These are phyloP conservation scores for Trametes hirsuta DNA, from an alignment of 1,284 basidiomycete genomes.

Conservation along the genomic window DNA sequence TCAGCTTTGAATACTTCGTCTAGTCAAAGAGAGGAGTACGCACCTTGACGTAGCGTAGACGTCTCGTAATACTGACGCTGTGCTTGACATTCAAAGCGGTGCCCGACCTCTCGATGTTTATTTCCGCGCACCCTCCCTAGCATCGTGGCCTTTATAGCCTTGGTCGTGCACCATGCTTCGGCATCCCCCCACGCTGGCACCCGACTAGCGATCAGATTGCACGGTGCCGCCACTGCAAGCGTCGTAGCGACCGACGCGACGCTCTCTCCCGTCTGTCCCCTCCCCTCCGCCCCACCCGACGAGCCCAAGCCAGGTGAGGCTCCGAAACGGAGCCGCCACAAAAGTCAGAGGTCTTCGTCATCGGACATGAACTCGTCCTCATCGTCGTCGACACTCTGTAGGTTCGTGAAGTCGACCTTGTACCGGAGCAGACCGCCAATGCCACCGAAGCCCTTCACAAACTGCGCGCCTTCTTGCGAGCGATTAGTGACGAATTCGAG, in stretches of 20 bases:
- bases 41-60: constrained; percentile 20
- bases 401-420: constrained; percentile 91
- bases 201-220: neutral
- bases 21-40: neutral
- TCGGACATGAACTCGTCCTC: constrained; percentile 83
- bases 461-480: constrained; percentile 98
- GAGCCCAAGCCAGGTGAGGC: constrained; percentile 61
- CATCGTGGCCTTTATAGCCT: constrained; percentile 5
- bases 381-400: constrained; percentile 71
- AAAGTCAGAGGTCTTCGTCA: constrained; percentile 83
- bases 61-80: constrained; percentile 19
- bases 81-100: constrained; percentile 5
- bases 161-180: constrained; percentile 1
- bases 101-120: neutral
- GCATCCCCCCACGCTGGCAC: neutral
- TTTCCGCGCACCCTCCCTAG: constrained; percentile 2
- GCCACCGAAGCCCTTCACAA: constrained; percentile 98
- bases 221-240: constrained; percentile 3
- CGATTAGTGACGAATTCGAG: constrained; percentile 90
- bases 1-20: too few relatives aligned
- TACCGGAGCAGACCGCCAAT: constrained; percentile 95
- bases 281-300: constrained; percentile 59
- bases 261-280: constrained; percentile 27
- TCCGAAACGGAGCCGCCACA: constrained; percentile 75
- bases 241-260: neutral